Percentiles rank a stretch among this genome's conserved stretches.
Conservation (phyloP, 2,329 filamentous ascomycete species). For the Fusarium sp. region DNA sequence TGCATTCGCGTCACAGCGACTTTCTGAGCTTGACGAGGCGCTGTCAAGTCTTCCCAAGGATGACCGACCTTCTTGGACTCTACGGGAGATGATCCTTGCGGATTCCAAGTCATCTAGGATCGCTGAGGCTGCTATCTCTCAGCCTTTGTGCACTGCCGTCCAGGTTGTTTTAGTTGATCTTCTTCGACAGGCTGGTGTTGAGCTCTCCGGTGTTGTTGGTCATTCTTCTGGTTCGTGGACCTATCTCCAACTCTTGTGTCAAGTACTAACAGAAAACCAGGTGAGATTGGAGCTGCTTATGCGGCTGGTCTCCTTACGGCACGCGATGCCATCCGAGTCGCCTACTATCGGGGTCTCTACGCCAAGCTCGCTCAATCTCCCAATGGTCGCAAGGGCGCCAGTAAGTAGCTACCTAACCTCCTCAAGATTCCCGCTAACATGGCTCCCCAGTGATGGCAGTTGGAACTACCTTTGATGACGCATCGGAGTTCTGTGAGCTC, state of each 20-base stretch:
- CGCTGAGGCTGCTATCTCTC: constrained; percentile 42
- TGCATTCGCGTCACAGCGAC: not conserved
- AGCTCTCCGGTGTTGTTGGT: constrained; percentile 50
- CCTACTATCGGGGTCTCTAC: constrained; percentile 41
- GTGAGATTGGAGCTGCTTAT: constrained; percentile 58
- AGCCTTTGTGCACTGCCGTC: constrained; percentile 56
- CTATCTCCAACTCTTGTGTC: fast-evolving
- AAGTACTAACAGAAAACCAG: fast-evolving
- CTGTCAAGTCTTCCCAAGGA: not conserved
- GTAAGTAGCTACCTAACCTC: fast-evolving
- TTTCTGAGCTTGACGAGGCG: not conserved
- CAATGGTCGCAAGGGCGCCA: not conserved
- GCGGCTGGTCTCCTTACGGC: constrained; percentile 50
- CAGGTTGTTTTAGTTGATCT: constrained; percentile 56
- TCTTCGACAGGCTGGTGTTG: constrained; percentile 47
- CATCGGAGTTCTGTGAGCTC: not conserved
- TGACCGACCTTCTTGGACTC: not conserved
- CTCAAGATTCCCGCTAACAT: fast-evolving
- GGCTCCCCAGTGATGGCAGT: not conserved
- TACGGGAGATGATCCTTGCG: not conserved
- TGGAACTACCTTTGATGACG: not conserved
- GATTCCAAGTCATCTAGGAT: constrained; percentile 22
- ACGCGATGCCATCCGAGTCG: constrained; percentile 42
- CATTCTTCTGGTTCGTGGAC: constrained; percentile 51
- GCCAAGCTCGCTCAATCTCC: not conserved